These are phyloP conservation scores for Pseudozyma sp. DNA, from an alignment of 1,284 basidiomycete genomes.

Conservation along the genomic window DNA sequence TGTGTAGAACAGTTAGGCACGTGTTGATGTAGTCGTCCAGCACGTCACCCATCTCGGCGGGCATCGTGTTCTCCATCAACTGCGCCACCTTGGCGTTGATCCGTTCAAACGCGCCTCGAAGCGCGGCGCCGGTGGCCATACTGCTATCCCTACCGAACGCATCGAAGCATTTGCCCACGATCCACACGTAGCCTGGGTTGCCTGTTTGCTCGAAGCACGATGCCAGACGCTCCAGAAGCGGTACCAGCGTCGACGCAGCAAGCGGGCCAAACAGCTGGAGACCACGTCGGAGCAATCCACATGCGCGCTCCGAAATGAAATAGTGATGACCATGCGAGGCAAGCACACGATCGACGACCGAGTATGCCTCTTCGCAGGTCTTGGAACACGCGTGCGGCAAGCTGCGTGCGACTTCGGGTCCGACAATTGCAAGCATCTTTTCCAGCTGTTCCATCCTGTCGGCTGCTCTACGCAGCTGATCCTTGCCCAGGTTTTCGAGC, in stretches of 20 bases:
- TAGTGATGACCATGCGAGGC: constrained; percentile 82
- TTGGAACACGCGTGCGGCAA: constrained; percentile 82
- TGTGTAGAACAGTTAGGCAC: constrained; percentile 78
- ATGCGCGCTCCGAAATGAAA: constrained; percentile 84
- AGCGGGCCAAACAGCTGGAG: constrained; percentile 82
- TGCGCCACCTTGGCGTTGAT: constrained; percentile 53
- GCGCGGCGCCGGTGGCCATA: constrained; percentile 32
- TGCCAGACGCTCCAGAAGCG: constrained; percentile 81
- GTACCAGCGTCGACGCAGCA: constrained; percentile 77
- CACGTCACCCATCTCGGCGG: constrained; percentile 71
- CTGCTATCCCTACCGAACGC: constrained; percentile 50
- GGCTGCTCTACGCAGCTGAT: constrained; percentile 76
- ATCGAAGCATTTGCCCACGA: constrained; percentile 80
- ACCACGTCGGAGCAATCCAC: constrained; percentile 87
- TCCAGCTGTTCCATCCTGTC: constrained; percentile 72
- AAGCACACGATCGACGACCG: constrained; percentile 83
- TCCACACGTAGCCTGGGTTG: constrained; percentile 92
- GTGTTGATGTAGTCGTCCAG: constrained; percentile 94
- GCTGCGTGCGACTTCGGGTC: constrained; percentile 18
- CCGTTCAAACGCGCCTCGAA: constrained; percentile 55
- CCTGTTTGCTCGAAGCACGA: constrained; percentile 83
- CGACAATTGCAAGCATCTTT: constrained; percentile 55
- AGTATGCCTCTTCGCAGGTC: constrained; percentile 84
- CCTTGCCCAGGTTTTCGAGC: constrained; percentile 70
- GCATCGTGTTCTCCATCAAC: constrained; percentile 49